A percentile compares a stretch with the other conserved stretches of the same genome.
phyloP scores from a whole-genome alignment of 1,284 basidiomycete species.

The Naganishia albida region DNA sequence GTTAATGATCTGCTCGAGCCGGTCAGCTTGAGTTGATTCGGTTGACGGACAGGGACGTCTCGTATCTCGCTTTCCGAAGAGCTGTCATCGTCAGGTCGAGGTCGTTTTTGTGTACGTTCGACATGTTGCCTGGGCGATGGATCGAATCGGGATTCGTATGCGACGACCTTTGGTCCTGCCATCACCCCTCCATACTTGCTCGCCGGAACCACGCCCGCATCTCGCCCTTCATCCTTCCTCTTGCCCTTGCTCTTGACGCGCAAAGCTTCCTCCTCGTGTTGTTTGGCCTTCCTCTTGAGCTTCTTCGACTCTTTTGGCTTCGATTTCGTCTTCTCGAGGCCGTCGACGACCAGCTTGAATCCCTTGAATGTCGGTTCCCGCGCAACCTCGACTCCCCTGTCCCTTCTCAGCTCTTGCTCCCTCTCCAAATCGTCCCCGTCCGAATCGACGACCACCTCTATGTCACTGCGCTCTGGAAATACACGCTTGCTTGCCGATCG shows the following conservation, averaged over 20 bases:
- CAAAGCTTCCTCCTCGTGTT: no score
- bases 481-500: neutral
- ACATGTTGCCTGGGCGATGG: neutral
- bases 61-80: neutral
- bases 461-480: neutral
- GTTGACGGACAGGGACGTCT: no score
- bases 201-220: neutral
- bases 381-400: no score
- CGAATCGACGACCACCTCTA: constrained; percentile 3
- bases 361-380: no score
- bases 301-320: neutral
- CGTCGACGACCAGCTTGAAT: no score
- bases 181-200: neutral
- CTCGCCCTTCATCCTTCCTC: neutral
- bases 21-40: no score
- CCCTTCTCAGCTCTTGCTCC: no score
- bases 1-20: no score
- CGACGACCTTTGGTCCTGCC: constrained; percentile 1
- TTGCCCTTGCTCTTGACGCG: neutral
- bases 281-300: neutral
- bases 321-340: no score
- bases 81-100: constrained; percentile 1
- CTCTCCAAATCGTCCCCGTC: no score
- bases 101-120: neutral
- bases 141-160: neutral